These are phyloP conservation scores for Piper betle DNA, from an alignment of 164 flowering plant species.

Conservation along the genomic window DNA sequence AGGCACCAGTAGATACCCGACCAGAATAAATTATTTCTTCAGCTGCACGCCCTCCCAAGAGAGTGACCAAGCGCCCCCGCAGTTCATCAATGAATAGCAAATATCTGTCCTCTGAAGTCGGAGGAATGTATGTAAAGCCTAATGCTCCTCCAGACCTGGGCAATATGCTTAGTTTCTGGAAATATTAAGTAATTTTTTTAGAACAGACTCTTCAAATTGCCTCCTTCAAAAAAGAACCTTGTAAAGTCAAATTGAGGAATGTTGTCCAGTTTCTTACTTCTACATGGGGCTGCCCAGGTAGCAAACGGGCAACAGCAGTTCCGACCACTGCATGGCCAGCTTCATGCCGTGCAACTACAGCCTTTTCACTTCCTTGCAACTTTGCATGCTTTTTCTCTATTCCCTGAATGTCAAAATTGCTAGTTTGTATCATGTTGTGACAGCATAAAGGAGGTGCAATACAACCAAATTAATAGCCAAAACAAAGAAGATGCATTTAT, in stretches of 20 bases:
- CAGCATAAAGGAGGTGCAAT: background rate
- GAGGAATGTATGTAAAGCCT: slow-evolving; percentile 92
- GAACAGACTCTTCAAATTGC: background rate
- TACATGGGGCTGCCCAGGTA: slow-evolving; percentile 87
- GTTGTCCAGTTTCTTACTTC: slow-evolving; percentile 37
- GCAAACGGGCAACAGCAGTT: slow-evolving; percentile 90
- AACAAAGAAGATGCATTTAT: slow-evolving; percentile 13
- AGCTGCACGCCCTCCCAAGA: slow-evolving; percentile 98
- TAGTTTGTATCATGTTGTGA: background rate
- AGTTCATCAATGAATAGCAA: slow-evolving; percentile 90
- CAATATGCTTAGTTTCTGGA: slow-evolving; percentile 91
- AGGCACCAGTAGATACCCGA: slow-evolving; percentile 95
- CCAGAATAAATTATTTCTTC: slow-evolving; percentile 93
- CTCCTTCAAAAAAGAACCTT: background rate
- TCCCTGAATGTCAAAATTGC: slow-evolving; percentile 35
- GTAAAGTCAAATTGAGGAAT: background rate
- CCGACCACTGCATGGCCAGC: slow-evolving; percentile 99
- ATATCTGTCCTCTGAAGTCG: slow-evolving; percentile 84
- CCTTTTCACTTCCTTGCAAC: slow-evolving; percentile 83
- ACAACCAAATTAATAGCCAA: background rate
- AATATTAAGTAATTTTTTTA: background rate
- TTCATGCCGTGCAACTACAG: slow-evolving; percentile 98
- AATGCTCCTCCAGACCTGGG: slow-evolving; percentile 97
- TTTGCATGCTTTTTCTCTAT: slow-evolving; percentile 89
- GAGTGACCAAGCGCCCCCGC: slow-evolving; percentile 96